These are phyloP conservation scores for Bacterosira constricta DNA, from an alignment of 108 stramenopile species.

Conservation along the genomic window DNA sequence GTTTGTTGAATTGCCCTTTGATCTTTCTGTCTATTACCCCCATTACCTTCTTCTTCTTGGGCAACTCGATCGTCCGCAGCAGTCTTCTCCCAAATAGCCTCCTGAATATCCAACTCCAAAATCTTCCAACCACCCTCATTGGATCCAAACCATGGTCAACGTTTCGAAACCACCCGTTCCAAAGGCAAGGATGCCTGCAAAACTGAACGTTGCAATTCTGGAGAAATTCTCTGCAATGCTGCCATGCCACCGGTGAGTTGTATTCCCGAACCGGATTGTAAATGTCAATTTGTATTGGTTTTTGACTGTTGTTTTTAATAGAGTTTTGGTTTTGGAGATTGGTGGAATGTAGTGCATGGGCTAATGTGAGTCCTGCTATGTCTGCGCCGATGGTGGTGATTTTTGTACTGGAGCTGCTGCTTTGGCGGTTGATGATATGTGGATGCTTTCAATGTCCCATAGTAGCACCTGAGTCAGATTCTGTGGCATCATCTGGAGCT, in stretches of 20 bases:
- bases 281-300: slow-evolving; percentile 49
- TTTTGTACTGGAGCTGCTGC: slow-evolving; percentile 33
- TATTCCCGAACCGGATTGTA: slow-evolving; percentile 62
- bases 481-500: neutral
- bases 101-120: slow-evolving; percentile 55
- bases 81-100: slow-evolving; percentile 45
- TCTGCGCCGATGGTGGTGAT: slow-evolving; percentile 53
- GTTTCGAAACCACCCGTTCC: slow-evolving; percentile 47
- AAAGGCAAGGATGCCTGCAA: slow-evolving; percentile 62
- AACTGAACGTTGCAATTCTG: slow-evolving; percentile 51
- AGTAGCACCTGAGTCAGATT: neutral
- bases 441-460: no score
- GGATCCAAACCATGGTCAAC: slow-evolving; percentile 57
- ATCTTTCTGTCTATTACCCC: slow-evolving; percentile 15
- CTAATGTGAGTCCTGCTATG: slow-evolving; percentile 66
- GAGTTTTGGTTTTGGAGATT: no score
- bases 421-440: no score
- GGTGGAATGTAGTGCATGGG: slow-evolving; percentile 58
- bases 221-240: slow-evolving; percentile 64
- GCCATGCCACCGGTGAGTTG: slow-evolving; percentile 75
- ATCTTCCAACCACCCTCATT: slow-evolving; percentile 40
- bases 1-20: slow-evolving; percentile 57
- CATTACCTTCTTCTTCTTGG: slow-evolving; percentile 33
- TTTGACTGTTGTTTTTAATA: neutral
- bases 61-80: no score